phyloP scores from a whole-genome alignment of 257 asterid genomes.

The Oldenlandia corymbosa region DNA sequence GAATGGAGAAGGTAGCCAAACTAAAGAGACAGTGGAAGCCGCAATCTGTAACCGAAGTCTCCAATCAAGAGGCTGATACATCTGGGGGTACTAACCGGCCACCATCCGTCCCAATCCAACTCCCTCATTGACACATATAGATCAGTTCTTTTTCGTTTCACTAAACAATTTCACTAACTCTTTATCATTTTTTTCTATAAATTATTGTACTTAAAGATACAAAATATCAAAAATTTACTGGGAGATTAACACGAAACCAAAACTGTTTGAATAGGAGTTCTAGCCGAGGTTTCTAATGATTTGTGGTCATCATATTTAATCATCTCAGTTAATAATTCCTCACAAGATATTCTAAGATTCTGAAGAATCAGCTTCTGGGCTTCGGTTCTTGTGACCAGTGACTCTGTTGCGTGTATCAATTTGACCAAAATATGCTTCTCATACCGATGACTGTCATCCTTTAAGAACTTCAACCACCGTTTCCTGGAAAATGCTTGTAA shows the following conservation, averaged over 20 bases:
- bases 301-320: slow-evolving; percentile 6
- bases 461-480: slow-evolving; percentile 59
- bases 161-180: too few relatives aligned
- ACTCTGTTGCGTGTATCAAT: slow-evolving; percentile 33
- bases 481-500: slow-evolving; percentile 50
- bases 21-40: too few relatives aligned
- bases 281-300: neutral
- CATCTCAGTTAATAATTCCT: slow-evolving; percentile 32
- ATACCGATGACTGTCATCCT: slow-evolving; percentile 38
- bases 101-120: too few relatives aligned
- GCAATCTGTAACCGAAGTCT: too few relatives aligned
- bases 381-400: slow-evolving; percentile 21
- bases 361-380: slow-evolving; percentile 32
- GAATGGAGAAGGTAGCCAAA: too few relatives aligned
- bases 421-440: slow-evolving; percentile 30
- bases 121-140: too few relatives aligned
- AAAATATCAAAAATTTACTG: too few relatives aligned
- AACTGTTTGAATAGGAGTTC: neutral
- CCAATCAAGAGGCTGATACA: too few relatives aligned
- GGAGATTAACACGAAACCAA: neutral
- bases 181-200: too few relatives aligned
- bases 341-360: slow-evolving; percentile 48
- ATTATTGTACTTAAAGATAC: too few relatives aligned
- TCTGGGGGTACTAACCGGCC: too few relatives aligned
- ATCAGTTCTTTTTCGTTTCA: too few relatives aligned